Conservation (phyloP, 2,329 filamentous ascomycete genomes). For the Atkinsonella texensis region DNA sequence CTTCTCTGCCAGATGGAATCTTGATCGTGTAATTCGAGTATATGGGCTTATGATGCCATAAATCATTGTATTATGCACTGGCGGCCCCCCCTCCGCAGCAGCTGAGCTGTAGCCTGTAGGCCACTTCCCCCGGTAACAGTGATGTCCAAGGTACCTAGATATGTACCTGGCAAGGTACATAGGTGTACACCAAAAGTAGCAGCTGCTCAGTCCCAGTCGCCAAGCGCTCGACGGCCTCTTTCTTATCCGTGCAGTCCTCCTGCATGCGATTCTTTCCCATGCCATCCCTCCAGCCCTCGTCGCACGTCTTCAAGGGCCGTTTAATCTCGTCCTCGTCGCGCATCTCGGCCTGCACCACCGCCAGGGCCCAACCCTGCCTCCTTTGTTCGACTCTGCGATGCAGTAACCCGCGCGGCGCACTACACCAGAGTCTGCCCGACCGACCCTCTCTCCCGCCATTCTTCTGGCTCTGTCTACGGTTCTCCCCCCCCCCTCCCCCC, state of each 20-base stretch:
- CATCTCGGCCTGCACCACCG: slow-evolving; percentile 2
- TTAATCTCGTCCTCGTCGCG: slow-evolving; percentile 1
- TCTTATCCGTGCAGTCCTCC: not conserved
- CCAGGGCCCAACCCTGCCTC: not conserved
- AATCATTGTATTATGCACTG: too few species aligned
- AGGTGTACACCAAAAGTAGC: not conserved
- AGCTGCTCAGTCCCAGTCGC: not conserved
- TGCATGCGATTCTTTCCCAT: not conserved
- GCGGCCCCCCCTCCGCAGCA: too few species aligned
- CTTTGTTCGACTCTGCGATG: slow-evolving; percentile 11
- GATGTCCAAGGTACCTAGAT: too few species aligned
- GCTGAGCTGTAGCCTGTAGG: too few species aligned
- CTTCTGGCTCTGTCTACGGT: not conserved
- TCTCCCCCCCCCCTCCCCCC: not conserved
- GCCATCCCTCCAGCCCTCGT: not conserved
- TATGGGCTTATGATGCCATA: too few species aligned
- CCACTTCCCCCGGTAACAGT: not conserved
- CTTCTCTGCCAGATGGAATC: too few species aligned
- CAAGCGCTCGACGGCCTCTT: not conserved
- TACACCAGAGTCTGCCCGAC: slow-evolving; percentile 9
- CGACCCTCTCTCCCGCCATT: slow-evolving; percentile 6
- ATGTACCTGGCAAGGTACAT: too few species aligned
- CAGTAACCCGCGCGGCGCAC: slow-evolving; percentile 12
- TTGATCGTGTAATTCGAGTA: too few species aligned
- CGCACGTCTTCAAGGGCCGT: not conserved